Evolutionary conservation across 1,139 yeast species (phyloP).

Genomic region (Meyerozyma smithsonii): DNA sequence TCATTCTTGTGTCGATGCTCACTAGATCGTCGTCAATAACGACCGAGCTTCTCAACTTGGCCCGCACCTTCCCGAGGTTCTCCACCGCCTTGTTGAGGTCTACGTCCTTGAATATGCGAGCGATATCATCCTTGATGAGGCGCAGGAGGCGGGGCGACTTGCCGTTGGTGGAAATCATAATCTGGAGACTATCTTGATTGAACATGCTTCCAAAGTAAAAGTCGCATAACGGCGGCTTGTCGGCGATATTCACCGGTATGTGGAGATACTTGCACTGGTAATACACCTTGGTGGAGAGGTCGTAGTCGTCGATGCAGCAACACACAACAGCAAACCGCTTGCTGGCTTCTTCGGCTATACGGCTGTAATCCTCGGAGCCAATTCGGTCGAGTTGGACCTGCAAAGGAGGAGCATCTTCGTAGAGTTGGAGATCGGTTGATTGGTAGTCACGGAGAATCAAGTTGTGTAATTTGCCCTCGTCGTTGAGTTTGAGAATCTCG

Average conservation of each 20-base stretch:
- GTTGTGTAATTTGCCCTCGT: conserved; percentile 39
- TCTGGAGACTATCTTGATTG: conserved; percentile 70
- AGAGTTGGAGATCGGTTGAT: conserved; percentile 46
- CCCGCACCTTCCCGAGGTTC: conserved; percentile 57
- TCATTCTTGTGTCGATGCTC: conserved; percentile 62
- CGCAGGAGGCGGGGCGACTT: conserved; percentile 74
- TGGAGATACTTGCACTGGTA: conserved; percentile 50
- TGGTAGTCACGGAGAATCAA: conserved; percentile 39
- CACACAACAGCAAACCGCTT: conserved; percentile 60
- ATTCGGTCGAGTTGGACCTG: conserved; percentile 18
- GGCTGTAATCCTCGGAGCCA: conserved; percentile 22
- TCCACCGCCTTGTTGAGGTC: conserved; percentile 56
- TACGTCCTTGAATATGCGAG: conserved; percentile 37
- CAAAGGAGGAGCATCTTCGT: conserved; percentile 22
- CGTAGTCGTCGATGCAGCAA: conserved; percentile 74
- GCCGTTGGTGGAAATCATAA: conserved; percentile 83
- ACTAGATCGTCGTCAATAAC: conserved; percentile 44
- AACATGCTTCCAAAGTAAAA: conserved; percentile 82
- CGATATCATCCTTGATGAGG: conserved; percentile 57
- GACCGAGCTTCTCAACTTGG: conserved; percentile 41
- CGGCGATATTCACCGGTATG: conserved; percentile 78
- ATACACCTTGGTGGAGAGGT: conserved; percentile 54
- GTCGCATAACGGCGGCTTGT: conserved; percentile 78
- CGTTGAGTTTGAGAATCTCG: conserved; percentile 32
- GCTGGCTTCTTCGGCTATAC: conserved; percentile 30